Evolutionary conservation across 2,329 filamentous ascomycete species (phyloP).

Genomic region (Fusarium ramigenum): DNA sequence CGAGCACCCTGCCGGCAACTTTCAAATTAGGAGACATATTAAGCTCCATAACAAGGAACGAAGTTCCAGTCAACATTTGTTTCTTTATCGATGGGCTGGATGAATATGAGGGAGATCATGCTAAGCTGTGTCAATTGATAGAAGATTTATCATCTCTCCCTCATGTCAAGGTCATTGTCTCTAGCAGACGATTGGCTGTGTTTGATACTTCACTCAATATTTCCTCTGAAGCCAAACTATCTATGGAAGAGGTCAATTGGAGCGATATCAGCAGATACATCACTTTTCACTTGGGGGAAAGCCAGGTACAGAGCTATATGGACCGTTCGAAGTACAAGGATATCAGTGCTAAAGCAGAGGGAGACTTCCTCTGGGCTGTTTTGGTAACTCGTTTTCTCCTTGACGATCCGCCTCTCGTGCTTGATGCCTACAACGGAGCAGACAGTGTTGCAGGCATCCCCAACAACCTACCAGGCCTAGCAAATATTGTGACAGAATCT

Average conservation of each 20-base stretch:
- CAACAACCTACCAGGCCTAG: slow-evolving; percentile 17
- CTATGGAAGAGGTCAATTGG: slow-evolving; percentile 21
- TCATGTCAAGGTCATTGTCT: slow-evolving; percentile 26
- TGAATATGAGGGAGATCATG: slow-evolving; percentile 23
- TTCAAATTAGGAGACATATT: not conserved
- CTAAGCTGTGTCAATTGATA: slow-evolving; percentile 6
- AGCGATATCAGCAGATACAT: slow-evolving; percentile 21
- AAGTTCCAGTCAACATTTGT: not conserved
- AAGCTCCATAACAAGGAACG: not conserved
- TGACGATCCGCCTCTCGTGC: not conserved
- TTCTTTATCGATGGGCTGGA: slow-evolving; percentile 36
- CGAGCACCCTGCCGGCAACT: not conserved
- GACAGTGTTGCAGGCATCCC: not conserved
- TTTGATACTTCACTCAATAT: slow-evolving; percentile 9
- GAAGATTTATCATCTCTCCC: not conserved
- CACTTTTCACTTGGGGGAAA: not conserved
- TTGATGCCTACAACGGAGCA: not conserved
- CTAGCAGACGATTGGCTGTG: slow-evolving; percentile 15
- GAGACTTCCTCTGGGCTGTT: slow-evolving; percentile 38
- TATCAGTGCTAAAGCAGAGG: slow-evolving; percentile 12
- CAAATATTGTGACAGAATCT: not conserved
- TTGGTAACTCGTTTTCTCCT: slow-evolving; percentile 12
- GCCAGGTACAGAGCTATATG: not conserved
- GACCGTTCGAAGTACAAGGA: not conserved
- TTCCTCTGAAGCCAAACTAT: not conserved